Percentiles rank a stretch among this genome's conserved stretches.
Evolutionary conservation across 768 basidiomycete genomes (phyloP).

Genomic region (Lentinula guzmanii): DNA sequence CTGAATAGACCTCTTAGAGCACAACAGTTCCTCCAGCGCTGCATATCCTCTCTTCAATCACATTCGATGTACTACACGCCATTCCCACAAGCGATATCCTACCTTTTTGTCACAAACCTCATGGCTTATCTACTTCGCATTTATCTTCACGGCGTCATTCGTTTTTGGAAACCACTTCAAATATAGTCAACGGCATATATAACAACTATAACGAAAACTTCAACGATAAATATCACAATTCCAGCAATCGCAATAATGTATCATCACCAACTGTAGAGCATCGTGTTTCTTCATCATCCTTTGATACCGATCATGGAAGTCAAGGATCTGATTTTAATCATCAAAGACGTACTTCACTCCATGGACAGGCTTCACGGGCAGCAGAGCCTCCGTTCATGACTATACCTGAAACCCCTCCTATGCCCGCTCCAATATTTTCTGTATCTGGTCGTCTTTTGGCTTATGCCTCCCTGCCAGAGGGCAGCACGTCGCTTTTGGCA

Average conservation of each 20-base stretch:
- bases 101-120: slow-evolving; percentile 32
- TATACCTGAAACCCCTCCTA: slow-evolving; percentile 4
- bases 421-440: slow-evolving; percentile 49
- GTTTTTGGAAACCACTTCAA: slow-evolving; percentile 7
- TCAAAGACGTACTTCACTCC: slow-evolving; percentile 6
- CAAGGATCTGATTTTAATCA: background rate
- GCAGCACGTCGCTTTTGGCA: slow-evolving; percentile 12
- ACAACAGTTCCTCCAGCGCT: slow-evolving; percentile 50
- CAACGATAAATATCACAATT: slow-evolving; percentile 13
- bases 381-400: background rate
- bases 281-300: background rate
- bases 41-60: slow-evolving; percentile 50
- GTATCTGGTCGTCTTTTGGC: slow-evolving; percentile 61
- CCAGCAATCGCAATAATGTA: slow-evolving; percentile 24
- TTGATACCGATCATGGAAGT: background rate
- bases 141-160: slow-evolving; percentile 7
- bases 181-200: slow-evolving; percentile 11
- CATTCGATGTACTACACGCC: slow-evolving; percentile 44
- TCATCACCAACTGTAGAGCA: slow-evolving; percentile 19
- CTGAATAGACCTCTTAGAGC: slow-evolving; percentile 31
- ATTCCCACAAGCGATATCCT: slow-evolving; percentile 42
- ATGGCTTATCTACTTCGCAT: slow-evolving; percentile 7
- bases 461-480: slow-evolving; percentile 34
- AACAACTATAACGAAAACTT: slow-evolving; percentile 10
- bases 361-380: background rate